A percentile compares a stretch with the other conserved stretches of the same genome.
Evolutionary conservation across 2,329 filamentous ascomycete species (phyloP).

Genomic region (Bipolaris gigantea): DNA sequence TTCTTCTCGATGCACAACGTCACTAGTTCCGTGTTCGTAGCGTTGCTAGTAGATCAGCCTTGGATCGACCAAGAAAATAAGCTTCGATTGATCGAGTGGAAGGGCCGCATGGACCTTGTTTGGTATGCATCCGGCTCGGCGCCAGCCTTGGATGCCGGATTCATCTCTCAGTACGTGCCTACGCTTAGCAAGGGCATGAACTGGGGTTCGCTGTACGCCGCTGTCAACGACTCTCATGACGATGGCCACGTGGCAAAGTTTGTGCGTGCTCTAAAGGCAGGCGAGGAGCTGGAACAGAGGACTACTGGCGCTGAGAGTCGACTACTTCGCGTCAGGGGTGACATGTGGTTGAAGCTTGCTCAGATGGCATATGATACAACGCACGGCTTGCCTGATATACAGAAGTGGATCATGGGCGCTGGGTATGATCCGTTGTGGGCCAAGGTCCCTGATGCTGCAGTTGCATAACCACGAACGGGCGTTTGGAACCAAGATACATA

Average conservation of each 20-base stretch:
- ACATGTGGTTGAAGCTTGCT: no score
- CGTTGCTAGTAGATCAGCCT: conserved; percentile 29
- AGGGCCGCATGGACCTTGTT: conserved; percentile 24
- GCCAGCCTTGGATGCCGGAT: no score
- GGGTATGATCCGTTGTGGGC: no score
- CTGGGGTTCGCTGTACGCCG: neutral
- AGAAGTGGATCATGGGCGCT: no score
- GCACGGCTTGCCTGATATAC: no score
- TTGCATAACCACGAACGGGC: no score
- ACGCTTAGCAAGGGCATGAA: neutral
- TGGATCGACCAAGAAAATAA: conserved; percentile 41
- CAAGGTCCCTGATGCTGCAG: no score
- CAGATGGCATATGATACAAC: no score
- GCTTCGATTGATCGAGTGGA: conserved; percentile 28
- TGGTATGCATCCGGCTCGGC: conserved; percentile 20
- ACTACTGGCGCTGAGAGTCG: no score
- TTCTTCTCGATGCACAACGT: conserved; percentile 42
- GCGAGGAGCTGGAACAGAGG: no score
- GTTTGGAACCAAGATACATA: no score
- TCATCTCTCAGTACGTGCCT: neutral
- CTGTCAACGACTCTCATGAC: neutral
- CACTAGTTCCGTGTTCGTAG: conserved; percentile 41
- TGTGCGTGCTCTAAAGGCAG: neutral
- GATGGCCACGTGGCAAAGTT: neutral
- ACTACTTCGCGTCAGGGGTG: no score